Evolutionary conservation across 2,329 filamentous ascomycete species (phyloP).

Genomic region (Fusarium transvaalense): DNA sequence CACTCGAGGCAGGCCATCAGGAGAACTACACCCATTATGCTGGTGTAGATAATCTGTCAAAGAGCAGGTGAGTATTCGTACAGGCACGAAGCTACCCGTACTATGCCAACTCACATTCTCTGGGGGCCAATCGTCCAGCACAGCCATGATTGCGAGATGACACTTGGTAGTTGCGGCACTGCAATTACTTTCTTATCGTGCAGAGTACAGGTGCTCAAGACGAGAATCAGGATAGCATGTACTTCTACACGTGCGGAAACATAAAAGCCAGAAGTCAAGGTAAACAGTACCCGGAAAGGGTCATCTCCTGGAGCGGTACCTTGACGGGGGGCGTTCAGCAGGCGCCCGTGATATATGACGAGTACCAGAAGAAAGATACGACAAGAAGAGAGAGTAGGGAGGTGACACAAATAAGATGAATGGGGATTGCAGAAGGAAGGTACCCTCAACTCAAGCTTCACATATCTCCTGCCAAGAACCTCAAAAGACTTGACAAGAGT

Average conservation of each 20-base stretch:
- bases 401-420: conserved; percentile 4
- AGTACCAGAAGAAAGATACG: conserved; percentile 2
- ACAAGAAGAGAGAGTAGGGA: neutral
- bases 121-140: conserved; percentile 64
- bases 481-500: neutral
- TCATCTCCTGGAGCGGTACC: conserved; percentile 1
- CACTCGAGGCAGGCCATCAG: conserved; percentile 89
- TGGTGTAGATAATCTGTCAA: conserved; percentile 84
- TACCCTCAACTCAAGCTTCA: neutral
- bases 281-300: conserved; percentile 1
- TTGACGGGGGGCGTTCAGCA: conserved; percentile 11
- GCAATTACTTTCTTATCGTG: no score
- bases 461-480: neutral
- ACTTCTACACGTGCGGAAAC: neutral
- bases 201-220: neutral
- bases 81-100: neutral
- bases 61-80: neutral
- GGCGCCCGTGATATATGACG: conserved; percentile 24
- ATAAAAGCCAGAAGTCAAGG: neutral
- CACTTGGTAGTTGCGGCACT: neutral
- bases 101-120: conserved; percentile 53
- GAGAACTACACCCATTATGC: conserved; percentile 85
- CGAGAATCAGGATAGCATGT: neutral
- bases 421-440: neutral
- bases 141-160: conserved; percentile 54